phyloP scores from a whole-genome alignment of 148 eudicot species.

The Rhododendron molle region DNA sequence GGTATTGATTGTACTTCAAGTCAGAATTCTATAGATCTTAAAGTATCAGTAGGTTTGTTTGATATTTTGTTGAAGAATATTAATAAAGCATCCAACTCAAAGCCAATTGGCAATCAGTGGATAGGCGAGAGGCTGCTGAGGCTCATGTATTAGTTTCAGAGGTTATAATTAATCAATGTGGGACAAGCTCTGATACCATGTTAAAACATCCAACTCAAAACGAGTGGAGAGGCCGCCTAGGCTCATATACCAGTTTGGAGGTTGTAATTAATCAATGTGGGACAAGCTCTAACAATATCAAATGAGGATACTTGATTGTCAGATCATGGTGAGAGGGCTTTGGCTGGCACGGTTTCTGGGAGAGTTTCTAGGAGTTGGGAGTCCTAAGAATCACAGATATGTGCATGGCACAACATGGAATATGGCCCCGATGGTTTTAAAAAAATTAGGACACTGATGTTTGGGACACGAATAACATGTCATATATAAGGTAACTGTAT shows the following conservation, averaged over 20 bases:
- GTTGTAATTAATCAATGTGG: no score
- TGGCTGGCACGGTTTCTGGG: background rate
- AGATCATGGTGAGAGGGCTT: background rate
- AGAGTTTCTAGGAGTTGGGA: background rate
- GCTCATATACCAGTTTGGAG: no score
- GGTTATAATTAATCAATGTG: background rate
- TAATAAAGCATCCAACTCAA: background rate
- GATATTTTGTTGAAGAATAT: background rate
- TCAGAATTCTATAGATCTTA: background rate
- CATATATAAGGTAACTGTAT: background rate
- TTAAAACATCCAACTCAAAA: no score
- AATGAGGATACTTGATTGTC: background rate
- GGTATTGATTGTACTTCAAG: background rate
- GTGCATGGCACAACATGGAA: background rate
- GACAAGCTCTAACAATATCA: no score
- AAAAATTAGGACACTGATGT: background rate
- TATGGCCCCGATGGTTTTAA: background rate
- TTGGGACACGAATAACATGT: background rate
- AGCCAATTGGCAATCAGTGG: background rate
- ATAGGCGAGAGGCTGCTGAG: background rate
- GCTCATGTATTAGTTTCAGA: background rate
- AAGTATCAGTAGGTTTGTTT: background rate
- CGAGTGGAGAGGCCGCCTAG: no score
- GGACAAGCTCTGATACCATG: background rate
- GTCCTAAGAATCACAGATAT: background rate